Percentiles rank a stretch among this genome's conserved stretches.
These are phyloP conservation scores for Collybia sp. DNA, from an alignment of 768 basidiomycete genomes.

Conservation along the genomic window DNA sequence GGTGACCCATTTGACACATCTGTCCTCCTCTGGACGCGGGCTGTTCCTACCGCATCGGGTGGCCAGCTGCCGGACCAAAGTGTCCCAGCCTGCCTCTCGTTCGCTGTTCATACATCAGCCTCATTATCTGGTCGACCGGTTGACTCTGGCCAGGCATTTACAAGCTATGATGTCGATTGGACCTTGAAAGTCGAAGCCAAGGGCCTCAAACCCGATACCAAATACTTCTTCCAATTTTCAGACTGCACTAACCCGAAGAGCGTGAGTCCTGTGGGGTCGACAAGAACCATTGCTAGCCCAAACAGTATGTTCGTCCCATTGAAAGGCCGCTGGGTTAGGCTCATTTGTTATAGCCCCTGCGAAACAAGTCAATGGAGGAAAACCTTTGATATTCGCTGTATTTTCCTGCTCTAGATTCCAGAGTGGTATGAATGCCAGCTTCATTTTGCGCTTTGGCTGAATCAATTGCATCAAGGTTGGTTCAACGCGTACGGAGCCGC, in stretches of 20 bases:
- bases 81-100: conserved; percentile 29
- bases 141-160: conserved; percentile 43
- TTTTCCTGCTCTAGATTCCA: conserved; percentile 53
- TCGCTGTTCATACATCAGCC: conserved; percentile 31
- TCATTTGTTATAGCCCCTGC: conserved; percentile 30
- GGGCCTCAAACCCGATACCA: conserved; percentile 39
- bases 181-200: conserved; percentile 54
- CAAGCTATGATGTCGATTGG: conserved; percentile 49
- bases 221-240: conserved; percentile 48
- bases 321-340: not conserved
- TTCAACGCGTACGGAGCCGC: conserved; percentile 57
- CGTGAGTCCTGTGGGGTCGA: conserved; percentile 40
- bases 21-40: conserved; percentile 53
- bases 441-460: not conserved
- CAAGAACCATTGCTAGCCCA: conserved; percentile 41
- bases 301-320: conserved; percentile 26
- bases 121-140: conserved; percentile 26
- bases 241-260: conserved; percentile 41
- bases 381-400: conserved; percentile 44
- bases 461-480: conserved; percentile 27
- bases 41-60: conserved; percentile 25
- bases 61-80: conserved; percentile 20
- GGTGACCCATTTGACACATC: conserved; percentile 49
- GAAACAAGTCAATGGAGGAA: conserved; percentile 40
- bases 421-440: conserved; percentile 22